Conservation (phyloP, 2,329 filamentous ascomycete genomes). For the Cladosporium halotolerans region DNA sequence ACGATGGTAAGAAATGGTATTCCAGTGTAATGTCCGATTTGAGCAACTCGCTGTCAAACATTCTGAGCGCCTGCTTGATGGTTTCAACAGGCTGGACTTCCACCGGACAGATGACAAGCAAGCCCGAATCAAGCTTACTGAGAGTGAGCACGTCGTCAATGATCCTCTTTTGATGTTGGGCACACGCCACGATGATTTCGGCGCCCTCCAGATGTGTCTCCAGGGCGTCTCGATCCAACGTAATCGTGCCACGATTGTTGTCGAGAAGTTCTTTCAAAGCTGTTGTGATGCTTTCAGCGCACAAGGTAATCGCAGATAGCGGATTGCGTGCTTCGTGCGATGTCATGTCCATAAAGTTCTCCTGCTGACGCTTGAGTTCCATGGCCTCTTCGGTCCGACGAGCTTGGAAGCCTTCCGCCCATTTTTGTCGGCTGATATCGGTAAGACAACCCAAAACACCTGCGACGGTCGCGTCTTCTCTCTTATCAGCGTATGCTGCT, state of each 20-base stretch:
- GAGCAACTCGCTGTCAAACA: slow-evolving; percentile 33
- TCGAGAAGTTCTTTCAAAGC: background rate
- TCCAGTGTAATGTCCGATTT: slow-evolving; percentile 30
- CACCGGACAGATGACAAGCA: slow-evolving; percentile 33
- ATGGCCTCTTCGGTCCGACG: slow-evolving; percentile 17
- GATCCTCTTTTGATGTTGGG: slow-evolving; percentile 33
- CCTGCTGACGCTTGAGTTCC: slow-evolving; percentile 25
- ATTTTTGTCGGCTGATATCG: slow-evolving; percentile 27
- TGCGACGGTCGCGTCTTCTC: slow-evolving; percentile 58
- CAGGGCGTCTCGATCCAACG: background rate
- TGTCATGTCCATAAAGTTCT: slow-evolving; percentile 29
- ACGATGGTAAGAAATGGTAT: slow-evolving; percentile 1
- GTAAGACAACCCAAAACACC: slow-evolving; percentile 39
- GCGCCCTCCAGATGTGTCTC: slow-evolving; percentile 13
- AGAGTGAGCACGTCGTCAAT: slow-evolving; percentile 44
- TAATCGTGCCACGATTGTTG: background rate
- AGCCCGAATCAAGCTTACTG: slow-evolving; percentile 31
- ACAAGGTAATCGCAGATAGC: slow-evolving; percentile 50
- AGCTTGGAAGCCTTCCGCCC: slow-evolving; percentile 21
- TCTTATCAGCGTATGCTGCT: slow-evolving; percentile 67
- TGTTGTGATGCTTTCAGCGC: slow-evolving; percentile 6
- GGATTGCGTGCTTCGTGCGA: slow-evolving; percentile 41
- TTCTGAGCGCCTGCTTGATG: slow-evolving; percentile 29
- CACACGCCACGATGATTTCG: slow-evolving; percentile 27
- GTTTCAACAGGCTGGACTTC: slow-evolving; percentile 30